Conservation (phyloP, 1,284 basidiomycete genomes). For the Prillingera fragicola region DNA sequence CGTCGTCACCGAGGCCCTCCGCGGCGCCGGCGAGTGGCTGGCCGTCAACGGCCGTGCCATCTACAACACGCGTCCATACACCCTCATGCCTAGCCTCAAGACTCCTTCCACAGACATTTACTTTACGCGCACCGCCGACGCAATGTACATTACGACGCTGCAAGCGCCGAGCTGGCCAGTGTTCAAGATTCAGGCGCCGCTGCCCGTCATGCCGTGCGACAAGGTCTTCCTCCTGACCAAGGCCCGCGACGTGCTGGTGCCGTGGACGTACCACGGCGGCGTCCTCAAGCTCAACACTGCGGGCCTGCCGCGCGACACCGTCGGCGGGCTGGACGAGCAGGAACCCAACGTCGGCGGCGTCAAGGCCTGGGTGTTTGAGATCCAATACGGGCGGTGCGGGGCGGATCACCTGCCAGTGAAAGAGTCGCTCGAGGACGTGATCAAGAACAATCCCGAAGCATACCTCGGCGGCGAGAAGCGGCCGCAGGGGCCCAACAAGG, state of each 20-base stretch:
- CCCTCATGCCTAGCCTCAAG: slow-evolving; percentile 26
- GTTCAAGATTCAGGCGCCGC: slow-evolving; percentile 43
- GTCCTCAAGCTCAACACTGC: slow-evolving; percentile 2
- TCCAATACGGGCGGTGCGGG: no score
- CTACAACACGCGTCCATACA: slow-evolving; percentile 48
- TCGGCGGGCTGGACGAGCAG: no score
- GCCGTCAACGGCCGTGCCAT: slow-evolving; percentile 53
- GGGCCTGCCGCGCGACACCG: no score
- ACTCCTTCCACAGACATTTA: slow-evolving; percentile 46
- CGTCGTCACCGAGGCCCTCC: slow-evolving; percentile 52
- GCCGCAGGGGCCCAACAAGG: no score
- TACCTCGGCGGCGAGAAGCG: no score
- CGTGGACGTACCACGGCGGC: slow-evolving; percentile 5
- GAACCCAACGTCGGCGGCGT: no score
- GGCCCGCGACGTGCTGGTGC: slow-evolving; percentile 8
- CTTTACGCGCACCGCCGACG: slow-evolving; percentile 54
- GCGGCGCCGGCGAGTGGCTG: slow-evolving; percentile 55
- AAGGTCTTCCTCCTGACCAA: slow-evolving; percentile 46
- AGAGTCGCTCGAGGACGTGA: no score
- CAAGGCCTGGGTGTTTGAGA: no score
- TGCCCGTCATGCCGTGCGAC: slow-evolving; percentile 53
- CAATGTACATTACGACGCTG: slow-evolving; percentile 56
- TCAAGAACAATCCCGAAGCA: no score
- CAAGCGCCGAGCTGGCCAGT: no score
- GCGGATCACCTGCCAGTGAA: no score